Conservation (phyloP, 2,329 filamentous ascomycete species). For the Lasiodiplodia sp. region DNA sequence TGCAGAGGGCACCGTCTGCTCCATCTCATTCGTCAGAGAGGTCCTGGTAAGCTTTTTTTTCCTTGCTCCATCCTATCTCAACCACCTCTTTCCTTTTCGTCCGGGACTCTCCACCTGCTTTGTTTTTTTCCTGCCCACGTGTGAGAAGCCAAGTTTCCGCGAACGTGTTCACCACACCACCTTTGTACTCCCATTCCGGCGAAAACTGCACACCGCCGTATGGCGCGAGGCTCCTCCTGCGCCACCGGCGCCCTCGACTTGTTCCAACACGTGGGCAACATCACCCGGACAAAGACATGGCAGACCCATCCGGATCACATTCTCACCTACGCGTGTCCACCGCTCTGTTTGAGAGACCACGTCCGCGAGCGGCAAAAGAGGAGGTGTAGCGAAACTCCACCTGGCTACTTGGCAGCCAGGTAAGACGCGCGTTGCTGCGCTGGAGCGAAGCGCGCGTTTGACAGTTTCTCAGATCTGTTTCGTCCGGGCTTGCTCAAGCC, state of each 20-base stretch:
- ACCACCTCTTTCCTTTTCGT: constrained; percentile 31
- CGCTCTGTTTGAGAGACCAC: background rate
- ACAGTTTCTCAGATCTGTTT: constrained; percentile 21
- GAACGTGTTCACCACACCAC: constrained; percentile 15
- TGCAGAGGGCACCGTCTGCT: constrained; percentile 81
- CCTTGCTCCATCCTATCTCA: constrained; percentile 34
- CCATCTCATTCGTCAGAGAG: constrained; percentile 85
- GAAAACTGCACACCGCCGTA: constrained; percentile 5
- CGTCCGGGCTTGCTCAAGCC: constrained; percentile 20
- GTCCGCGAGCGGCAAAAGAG: background rate
- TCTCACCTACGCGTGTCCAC: background rate
- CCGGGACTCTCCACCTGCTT: constrained; percentile 15
- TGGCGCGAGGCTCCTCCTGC: background rate
- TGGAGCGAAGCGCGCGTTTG: constrained; percentile 1
- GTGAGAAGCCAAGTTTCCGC: background rate
- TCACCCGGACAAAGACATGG: background rate
- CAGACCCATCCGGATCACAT: background rate
- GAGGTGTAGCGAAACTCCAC: background rate
- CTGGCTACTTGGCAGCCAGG: background rate
- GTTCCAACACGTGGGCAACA: background rate
- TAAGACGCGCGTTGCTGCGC: constrained; percentile 1
- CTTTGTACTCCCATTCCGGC: constrained; percentile 4
- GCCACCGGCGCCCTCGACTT: background rate
- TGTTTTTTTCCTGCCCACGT: constrained; percentile 31
- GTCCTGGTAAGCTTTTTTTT: constrained; percentile 70